phyloP scores from a whole-genome alignment of 345 rosid species.

The Mercurialis annua region DNA sequence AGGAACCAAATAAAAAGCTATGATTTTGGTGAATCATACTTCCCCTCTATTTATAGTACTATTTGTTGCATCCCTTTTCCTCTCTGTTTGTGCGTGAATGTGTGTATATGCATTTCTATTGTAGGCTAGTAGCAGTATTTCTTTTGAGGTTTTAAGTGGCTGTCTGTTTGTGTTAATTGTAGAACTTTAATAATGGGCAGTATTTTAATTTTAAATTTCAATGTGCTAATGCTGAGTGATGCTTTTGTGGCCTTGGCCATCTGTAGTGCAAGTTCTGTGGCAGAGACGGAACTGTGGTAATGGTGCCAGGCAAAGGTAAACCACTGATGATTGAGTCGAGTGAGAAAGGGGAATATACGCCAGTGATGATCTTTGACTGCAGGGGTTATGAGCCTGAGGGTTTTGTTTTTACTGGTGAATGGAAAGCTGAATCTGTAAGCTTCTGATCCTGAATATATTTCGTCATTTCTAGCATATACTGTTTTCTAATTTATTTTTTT shows the following conservation, averaged over 20 bases:
- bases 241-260: slow-evolving; percentile 10
- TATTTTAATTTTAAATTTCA: not conserved
- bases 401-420: slow-evolving; percentile 55
- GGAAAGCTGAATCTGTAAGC: slow-evolving; percentile 90
- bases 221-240: slow-evolving; percentile 10
- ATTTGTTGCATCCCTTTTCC: not conserved
- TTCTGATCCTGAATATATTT: slow-evolving; percentile 6
- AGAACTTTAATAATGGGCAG: not conserved
- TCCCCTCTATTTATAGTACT: not conserved
- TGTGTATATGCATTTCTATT: not conserved
- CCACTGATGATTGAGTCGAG: slow-evolving; percentile 56
- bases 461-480: not conserved
- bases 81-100: not conserved
- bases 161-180: not conserved
- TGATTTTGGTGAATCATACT: not conserved
- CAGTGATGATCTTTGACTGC: slow-evolving; percentile 80
- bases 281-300: slow-evolving; percentile 76
- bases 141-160: not conserved
- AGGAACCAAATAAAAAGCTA: not conserved
- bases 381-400: slow-evolving; percentile 79
- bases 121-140: not conserved
- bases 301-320: slow-evolving; percentile 65
- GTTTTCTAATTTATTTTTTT: not conserved
- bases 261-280: slow-evolving; percentile 77
- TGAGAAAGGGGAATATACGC: slow-evolving; percentile 59